Base-by-base conservation (phyloP, 768 basidiomycete genomes). In the Lentinula sp. region DNA sequence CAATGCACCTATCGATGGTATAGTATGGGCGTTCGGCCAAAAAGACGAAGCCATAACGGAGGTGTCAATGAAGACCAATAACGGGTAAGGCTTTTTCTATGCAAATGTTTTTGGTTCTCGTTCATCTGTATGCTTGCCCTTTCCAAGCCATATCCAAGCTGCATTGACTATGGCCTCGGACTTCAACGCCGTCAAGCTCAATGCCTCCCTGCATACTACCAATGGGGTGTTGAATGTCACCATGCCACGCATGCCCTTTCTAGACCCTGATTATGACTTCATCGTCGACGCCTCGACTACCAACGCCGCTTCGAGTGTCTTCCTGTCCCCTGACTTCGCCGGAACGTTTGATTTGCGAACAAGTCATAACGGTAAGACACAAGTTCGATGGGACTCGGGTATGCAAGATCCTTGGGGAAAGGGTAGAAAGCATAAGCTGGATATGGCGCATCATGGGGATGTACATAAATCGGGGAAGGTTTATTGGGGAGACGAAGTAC, bases 321-420 rank as follows among this genome's bases (percentile, higher is more conserved):
- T 15, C 23, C 10, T 60, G n/a, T 32, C 18, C 18, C 59, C 59
- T 6, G 59, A 60, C n/a, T 60, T 54, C n/a, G 59, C 6, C 15
- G 42, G 42, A 42, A 7, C 37, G 6, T 37, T 23, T 32, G 28
- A 36, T 9, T 35, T 32, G 62, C 59, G 36, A 56, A 71, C 72
- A 20, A 39, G 20, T 9, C 9, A 41, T 8, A 18, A 12, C 69
- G 60, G 1, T 67, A 50, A 0, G 15, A 35, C 39, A 13, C 20
- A 36, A 23, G 36, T 48, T 18, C 35, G 23, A 16, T 55, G 28
- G 52, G 32, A 55, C 5, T 12, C n/a, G 12, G 28, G 15, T n/a
- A 16, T 10, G 35, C n/a, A 3, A 2, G 53, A 55, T 55, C 49
- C 49, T 5, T 33, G 20, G 49, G 23, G 20, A 9, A 23, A 23